A percentile compares a stretch with the other conserved stretches of the same genome.
Conservation (phyloP, 768 basidiomycete genomes). For the Obba rivulosa region DNA sequence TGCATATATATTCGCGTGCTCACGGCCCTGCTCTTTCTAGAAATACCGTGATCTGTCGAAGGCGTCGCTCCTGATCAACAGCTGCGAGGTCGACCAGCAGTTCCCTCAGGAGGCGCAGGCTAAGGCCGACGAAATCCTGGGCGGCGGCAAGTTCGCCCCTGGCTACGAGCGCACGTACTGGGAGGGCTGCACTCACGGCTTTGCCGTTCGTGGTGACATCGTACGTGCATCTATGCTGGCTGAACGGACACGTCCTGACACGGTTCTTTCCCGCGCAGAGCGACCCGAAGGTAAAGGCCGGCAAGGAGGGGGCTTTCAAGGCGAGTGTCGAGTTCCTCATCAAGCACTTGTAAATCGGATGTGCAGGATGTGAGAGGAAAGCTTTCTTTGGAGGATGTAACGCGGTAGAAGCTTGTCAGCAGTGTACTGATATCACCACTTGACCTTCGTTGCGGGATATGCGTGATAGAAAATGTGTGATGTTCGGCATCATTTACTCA, state of each 20-base stretch:
- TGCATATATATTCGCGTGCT: neutral
- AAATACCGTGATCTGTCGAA: slow-evolving; percentile 41
- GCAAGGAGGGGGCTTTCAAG: slow-evolving; percentile 61
- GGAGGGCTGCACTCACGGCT: slow-evolving; percentile 24
- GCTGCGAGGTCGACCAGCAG: slow-evolving; percentile 44
- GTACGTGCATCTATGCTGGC: slow-evolving; percentile 9
- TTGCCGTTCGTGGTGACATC: slow-evolving; percentile 36
- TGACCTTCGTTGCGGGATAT: too few relatives aligned
- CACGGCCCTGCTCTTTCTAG: slow-evolving; percentile 16
- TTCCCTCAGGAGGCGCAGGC: slow-evolving; percentile 46
- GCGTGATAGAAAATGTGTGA: too few relatives aligned
- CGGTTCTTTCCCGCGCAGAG: slow-evolving; percentile 22
- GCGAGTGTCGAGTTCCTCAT: slow-evolving; percentile 50
- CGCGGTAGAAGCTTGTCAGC: too few relatives aligned
- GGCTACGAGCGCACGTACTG: slow-evolving; percentile 32
- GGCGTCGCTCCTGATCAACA: slow-evolving; percentile 64
- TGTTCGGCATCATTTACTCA: too few relatives aligned
- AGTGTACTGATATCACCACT: too few relatives aligned
- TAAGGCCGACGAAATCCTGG: slow-evolving; percentile 33
- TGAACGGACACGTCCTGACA: neutral
- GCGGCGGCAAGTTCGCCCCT: slow-evolving; percentile 29
- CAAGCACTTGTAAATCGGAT: slow-evolving; percentile 22
- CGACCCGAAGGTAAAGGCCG: slow-evolving; percentile 49
- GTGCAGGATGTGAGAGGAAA: slow-evolving; percentile 1
- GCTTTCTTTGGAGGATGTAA: neutral